phyloP scores from a whole-genome alignment of 2,329 filamentous ascomycete genomes.

The Arthrinium puccinioides region DNA sequence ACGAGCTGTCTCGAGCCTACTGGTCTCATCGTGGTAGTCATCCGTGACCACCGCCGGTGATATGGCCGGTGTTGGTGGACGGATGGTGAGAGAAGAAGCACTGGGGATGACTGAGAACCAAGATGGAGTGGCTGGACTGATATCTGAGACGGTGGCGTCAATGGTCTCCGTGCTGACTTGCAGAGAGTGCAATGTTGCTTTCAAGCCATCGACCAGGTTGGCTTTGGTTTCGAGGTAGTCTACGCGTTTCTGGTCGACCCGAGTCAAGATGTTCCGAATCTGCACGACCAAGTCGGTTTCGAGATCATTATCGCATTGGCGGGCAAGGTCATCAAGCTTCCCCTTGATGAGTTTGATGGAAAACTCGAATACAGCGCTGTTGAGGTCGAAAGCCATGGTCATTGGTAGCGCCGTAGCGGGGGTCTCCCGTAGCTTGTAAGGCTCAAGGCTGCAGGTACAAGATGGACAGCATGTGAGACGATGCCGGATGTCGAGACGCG shows the following conservation, averaged over 20 bases:
- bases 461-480: too few relatives aligned
- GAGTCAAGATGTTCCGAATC: not conserved
- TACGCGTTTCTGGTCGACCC: not conserved
- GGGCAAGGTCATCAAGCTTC: not conserved
- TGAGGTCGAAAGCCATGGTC: not conserved
- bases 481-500: too few relatives aligned
- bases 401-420: too few relatives aligned
- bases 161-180: not conserved
- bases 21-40: too few relatives aligned
- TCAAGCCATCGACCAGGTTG: not conserved
- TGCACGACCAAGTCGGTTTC: not conserved
- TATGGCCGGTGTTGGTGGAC: too few relatives aligned
- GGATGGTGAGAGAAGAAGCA: not conserved
- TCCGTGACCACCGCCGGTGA: too few relatives aligned
- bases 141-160: not conserved
- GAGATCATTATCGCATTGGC: not conserved
- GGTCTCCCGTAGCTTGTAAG: too few relatives aligned
- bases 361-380: not conserved
- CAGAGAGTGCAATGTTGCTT: not conserved
- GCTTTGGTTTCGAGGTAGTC: not conserved
- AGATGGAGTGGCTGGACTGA: not conserved
- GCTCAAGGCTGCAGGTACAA: too few relatives aligned
- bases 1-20: too few relatives aligned
- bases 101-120: constrained; percentile 1
- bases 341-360: not conserved